A percentile compares a stretch with the other conserved stretches of the same genome.
Evolutionary conservation across 2,329 filamentous ascomycete species (phyloP).

Genomic region (Aureobasidium sp.): DNA sequence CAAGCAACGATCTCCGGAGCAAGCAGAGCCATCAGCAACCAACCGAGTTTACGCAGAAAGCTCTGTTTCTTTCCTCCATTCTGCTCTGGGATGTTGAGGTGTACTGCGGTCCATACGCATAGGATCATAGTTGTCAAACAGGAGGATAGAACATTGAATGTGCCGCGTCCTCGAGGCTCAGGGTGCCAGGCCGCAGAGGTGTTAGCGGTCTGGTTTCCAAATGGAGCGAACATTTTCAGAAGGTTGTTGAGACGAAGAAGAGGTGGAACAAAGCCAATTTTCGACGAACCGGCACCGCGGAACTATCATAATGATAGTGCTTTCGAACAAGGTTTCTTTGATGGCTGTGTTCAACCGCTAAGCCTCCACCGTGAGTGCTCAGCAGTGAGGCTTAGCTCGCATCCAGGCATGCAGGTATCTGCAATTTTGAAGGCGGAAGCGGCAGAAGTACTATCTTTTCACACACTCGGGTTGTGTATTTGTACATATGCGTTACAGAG

Average conservation of each 20-base stretch:
- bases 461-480: background rate
- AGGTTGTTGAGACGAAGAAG: background rate
- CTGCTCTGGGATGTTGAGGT: constrained; percentile 16
- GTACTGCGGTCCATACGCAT: constrained; percentile 18
- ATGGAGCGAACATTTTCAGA: background rate
- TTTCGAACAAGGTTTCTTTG: background rate
- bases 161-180: constrained; percentile 16
- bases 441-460: background rate
- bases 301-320: background rate
- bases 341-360: background rate
- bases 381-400: background rate
- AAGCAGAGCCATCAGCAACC: constrained; percentile 16
- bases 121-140: constrained; percentile 16
- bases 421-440: background rate
- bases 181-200: constrained; percentile 14
- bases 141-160: constrained; percentile 15
- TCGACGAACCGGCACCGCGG: no score
- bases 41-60: constrained; percentile 10
- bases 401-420: background rate
- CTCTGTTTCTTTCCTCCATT: background rate
- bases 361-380: background rate
- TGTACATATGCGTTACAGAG: background rate
- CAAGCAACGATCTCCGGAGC: constrained; percentile 14
- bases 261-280: background rate
- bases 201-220: background rate